Evolutionary conservation across 768 basidiomycete genomes (phyloP).

Genomic region (Hygrocybe punicea): DNA sequence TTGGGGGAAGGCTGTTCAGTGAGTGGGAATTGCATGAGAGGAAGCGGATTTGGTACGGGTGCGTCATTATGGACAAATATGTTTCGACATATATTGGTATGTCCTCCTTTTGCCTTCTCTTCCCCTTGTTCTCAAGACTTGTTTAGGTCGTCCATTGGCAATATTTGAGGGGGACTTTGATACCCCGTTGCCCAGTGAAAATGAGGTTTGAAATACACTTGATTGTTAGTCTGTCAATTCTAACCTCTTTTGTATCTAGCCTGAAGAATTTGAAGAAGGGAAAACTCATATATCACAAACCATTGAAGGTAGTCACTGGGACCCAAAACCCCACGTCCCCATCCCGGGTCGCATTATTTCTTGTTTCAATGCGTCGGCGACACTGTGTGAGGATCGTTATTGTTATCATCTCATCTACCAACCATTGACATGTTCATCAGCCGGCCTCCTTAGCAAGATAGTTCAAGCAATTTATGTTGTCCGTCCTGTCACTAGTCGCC

Average conservation of each 20-base stretch:
- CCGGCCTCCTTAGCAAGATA: conserved; percentile 64
- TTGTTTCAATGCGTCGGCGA: conserved; percentile 74
- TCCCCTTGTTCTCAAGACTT: conserved; percentile 1
- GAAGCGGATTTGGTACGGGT: conserved; percentile 73
- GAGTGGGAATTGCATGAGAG: conserved; percentile 64
- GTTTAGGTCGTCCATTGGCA: conserved; percentile 62
- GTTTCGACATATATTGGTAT: conserved; percentile 73
- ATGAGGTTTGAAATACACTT: conserved; percentile 43
- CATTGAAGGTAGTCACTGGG: conserved; percentile 1
- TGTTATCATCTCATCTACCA: neutral
- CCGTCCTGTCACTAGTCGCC: conserved; percentile 51
- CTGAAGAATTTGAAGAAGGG: conserved; percentile 64
- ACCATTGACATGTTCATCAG: conserved; percentile 34
- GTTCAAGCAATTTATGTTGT: conserved; percentile 72
- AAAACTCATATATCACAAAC: conserved; percentile 33
- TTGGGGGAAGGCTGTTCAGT: conserved; percentile 56
- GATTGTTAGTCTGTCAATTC: neutral
- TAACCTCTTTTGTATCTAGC: conserved; percentile 29
- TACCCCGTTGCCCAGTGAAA: conserved; percentile 58
- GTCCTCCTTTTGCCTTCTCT: conserved; percentile 3
- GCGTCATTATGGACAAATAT: conserved; percentile 76
- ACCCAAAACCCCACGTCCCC: conserved; percentile 15
- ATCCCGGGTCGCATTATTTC: conserved; percentile 55
- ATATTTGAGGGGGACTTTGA: conserved; percentile 77
- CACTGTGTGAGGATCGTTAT: conserved; percentile 51